Conservation (phyloP, 176 grass and related monocot genomes). For the Bothriochloa decipiens region DNA sequence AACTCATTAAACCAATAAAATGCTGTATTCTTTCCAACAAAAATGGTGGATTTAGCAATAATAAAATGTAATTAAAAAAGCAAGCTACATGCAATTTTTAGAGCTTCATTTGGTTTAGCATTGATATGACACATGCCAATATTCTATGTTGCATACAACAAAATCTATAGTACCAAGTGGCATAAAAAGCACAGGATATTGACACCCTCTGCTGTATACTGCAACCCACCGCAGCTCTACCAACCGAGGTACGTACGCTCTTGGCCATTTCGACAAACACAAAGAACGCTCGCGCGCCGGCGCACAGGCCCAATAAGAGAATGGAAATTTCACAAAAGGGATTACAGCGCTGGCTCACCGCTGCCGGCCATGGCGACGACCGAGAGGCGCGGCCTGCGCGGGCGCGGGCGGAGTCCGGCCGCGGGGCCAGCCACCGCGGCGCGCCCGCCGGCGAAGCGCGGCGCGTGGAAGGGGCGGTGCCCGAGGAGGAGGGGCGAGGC, state of each 20-base stretch:
- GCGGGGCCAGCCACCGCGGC: constrained; percentile 44
- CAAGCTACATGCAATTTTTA: constrained; percentile 25
- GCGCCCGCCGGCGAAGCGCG: constrained; percentile 48
- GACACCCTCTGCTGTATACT: background rate
- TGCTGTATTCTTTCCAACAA: background rate
- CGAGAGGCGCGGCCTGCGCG: constrained; percentile 51
- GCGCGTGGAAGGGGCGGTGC: constrained; percentile 56
- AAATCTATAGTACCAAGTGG: background rate
- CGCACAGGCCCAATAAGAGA: background rate
- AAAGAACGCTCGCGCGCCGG: background rate
- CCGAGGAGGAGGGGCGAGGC: constrained; percentile 63
- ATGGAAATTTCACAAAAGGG: background rate
- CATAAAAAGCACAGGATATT: background rate
- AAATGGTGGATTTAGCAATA: constrained; percentile 1
- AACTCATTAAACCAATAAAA: constrained; percentile 23
- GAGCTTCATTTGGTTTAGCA: constrained; percentile 2
- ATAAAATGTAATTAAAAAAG: background rate
- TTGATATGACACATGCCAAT: background rate
- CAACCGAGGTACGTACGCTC: background rate
- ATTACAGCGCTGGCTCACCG: constrained; percentile 43
- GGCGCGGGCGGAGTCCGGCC: constrained; percentile 46
- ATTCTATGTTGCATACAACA: background rate
- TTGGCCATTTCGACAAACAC: constrained; percentile 57
- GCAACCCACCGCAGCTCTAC: background rate
- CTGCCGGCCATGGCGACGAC: constrained; percentile 79